Evolutionary conservation across 495 filamentous ascomycete genomes (phyloP), one percentile per base, ranked within the genome.

Genomic region (Penicilliopsis zonata): DNA sequence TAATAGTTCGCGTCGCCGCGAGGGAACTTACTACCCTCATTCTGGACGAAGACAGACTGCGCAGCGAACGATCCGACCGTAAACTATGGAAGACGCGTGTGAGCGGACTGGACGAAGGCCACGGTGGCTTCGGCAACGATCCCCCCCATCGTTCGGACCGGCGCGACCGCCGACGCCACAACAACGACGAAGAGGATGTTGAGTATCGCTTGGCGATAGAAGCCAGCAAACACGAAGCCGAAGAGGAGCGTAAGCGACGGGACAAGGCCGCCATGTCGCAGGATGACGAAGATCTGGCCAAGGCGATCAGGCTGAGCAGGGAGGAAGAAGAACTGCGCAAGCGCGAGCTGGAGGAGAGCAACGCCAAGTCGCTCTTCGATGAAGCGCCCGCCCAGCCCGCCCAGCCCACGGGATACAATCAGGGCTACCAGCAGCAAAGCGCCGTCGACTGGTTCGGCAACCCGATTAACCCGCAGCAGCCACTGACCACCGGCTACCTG

Each of bases 361-460:
- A 96, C 47, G 80, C 85, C 4, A 59, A 78, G 10, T 76, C 82
- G 19, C 65, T 99, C 23, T 96, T 99, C 45, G 88, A 94, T 44
- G 82, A 90, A 47, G 72, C 76, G 13, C 77, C 82, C 10, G 52
- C 67, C 5, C 67, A 71, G 39, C 50, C 55, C 9, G 70, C 82
- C 28, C 86, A 94, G 61, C 74, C 74, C 18, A 94, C 86, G 5
- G 81, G 82, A 3, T 86, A 80, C 61, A 95, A 95, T 53, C 87
- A 94, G 57, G 86, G 88, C 24, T 99, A 96, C 48, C 85, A 94
- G 58, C 92, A 99, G 56, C 87, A 93, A 46, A 74, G 74, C 35
- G 82, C 83, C 6, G 92, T 99, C 17, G 92, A 99, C 54, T 95
- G 87, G 76, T 86, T 85, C 37, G 92, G 88, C 16, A 99, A 99